Conservation (phyloP, 2,329 filamentous ascomycete genomes). For the Epichloe sp. region DNA sequence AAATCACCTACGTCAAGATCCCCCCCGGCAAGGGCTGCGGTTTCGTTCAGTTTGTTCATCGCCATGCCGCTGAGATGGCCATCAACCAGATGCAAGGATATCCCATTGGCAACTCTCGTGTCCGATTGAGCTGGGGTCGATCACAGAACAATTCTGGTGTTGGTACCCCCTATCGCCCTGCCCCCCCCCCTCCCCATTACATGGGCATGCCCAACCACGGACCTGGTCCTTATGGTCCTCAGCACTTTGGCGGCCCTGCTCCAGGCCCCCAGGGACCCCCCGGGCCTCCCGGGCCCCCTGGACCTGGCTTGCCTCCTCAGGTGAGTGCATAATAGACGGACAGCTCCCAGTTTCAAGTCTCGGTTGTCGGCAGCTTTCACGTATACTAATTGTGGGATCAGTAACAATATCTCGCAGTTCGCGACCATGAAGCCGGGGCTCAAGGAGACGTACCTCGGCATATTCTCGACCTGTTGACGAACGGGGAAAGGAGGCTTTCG, state of each 20-base stretch:
- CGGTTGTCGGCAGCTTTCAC: not conserved
- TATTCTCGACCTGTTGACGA: not conserved
- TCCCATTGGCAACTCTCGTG: conserved; percentile 95
- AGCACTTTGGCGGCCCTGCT: conserved; percentile 21
- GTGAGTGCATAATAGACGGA: conserved; percentile 14
- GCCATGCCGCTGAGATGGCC: conserved; percentile 97
- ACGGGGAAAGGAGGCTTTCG: not conserved
- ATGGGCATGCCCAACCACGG: conserved; percentile 34
- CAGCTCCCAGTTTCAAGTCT: not conserved
- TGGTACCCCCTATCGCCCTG: conserved; percentile 91
- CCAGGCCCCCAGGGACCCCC: conserved; percentile 25
- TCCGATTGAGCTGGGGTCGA: conserved; percentile 93
- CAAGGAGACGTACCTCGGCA: too few relatives aligned
- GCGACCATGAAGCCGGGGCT: too few relatives aligned
- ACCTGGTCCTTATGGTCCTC: conserved; percentile 29
- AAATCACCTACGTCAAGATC: conserved; percentile 99
- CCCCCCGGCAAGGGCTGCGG: conserved; percentile 99
- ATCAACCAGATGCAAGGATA: conserved; percentile 99
- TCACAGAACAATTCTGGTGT: conserved; percentile 99
- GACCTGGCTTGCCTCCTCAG: conserved; percentile 26
- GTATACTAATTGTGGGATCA: conserved; percentile 1
- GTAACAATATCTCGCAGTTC: not conserved
- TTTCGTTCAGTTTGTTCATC: conserved; percentile 98
- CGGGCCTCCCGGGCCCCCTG: conserved; percentile 24
- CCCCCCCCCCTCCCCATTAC: conserved; percentile 57